phyloP scores from a whole-genome alignment of 768 basidiomycete genomes.

The Hirschioporus abietinus region DNA sequence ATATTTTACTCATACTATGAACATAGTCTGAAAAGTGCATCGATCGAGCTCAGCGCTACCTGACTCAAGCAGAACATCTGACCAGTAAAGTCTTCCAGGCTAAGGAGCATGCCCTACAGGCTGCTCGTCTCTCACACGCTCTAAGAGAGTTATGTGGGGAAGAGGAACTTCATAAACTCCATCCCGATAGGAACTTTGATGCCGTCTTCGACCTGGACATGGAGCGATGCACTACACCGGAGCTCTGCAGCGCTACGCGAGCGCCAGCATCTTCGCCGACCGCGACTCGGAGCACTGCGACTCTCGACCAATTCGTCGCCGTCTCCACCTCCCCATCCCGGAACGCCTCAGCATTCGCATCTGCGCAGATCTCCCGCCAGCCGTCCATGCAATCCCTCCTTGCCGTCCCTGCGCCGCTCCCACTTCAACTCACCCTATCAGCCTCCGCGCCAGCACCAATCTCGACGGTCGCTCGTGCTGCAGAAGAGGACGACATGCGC shows the following conservation, averaged over 20 bases:
- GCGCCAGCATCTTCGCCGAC: background rate
- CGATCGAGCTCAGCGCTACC: background rate
- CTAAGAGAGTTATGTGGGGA: background rate
- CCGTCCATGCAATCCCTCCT: constrained; percentile 11
- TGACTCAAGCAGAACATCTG: background rate
- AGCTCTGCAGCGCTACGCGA: constrained; percentile 9
- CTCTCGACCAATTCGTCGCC: background rate
- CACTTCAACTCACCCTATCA: constrained; percentile 23
- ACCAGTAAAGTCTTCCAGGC: background rate
- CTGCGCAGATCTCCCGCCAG: constrained; percentile 21
- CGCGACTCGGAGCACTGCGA: background rate
- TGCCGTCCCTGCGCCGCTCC: constrained; percentile 16
- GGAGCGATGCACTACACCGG: constrained; percentile 11
- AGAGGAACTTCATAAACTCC: background rate
- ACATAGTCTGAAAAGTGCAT: background rate
- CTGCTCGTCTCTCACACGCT: background rate
- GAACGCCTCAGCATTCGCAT: background rate
- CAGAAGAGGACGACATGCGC: constrained; percentile 56
- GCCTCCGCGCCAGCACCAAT: constrained; percentile 42
- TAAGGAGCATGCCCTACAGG: background rate
- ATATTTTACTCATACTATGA: background rate
- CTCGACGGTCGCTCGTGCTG: constrained; percentile 44
- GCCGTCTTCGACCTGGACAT: background rate
- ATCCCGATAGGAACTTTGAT: background rate
- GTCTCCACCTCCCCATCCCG: background rate